These are phyloP conservation scores for Tilletia horrida DNA, from an alignment of 1,284 basidiomycete genomes.

Conservation along the genomic window DNA sequence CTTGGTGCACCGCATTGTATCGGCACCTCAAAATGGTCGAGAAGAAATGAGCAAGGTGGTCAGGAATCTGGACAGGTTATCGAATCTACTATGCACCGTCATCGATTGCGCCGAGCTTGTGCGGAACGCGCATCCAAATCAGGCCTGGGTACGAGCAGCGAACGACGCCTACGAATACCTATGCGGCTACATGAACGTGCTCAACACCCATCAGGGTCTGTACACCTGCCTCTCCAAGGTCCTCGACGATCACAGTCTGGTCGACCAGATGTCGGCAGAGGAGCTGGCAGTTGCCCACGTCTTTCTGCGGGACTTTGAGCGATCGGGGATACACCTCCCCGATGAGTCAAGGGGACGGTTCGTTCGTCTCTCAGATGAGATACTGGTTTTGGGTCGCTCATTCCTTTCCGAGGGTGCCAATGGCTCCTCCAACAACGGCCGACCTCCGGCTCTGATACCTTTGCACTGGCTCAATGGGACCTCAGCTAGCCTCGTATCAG, in stretches of 20 bases:
- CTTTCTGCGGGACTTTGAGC: slow-evolving; percentile 95
- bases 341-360: slow-evolving; percentile 73
- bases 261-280: slow-evolving; percentile 51
- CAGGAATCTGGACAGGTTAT: slow-evolving; percentile 72
- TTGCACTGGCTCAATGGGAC: slow-evolving; percentile 10
- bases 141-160: slow-evolving; percentile 74
- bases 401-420: slow-evolving; percentile 63
- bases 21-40: slow-evolving; percentile 28
- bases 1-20: slow-evolving; percentile 47
- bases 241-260: slow-evolving; percentile 24
- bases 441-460: slow-evolving; percentile 3
- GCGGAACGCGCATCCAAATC: slow-evolving; percentile 86
- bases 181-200: slow-evolving; percentile 94
- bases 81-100: slow-evolving; percentile 89
- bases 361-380: slow-evolving; percentile 84
- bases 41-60: slow-evolving; percentile 44
- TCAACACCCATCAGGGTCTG: slow-evolving; percentile 90
- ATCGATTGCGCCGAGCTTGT: slow-evolving; percentile 94
- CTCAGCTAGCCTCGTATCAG: neutral
- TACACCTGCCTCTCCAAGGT: slow-evolving; percentile 65
- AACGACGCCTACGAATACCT: slow-evolving; percentile 84
- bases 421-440: slow-evolving; percentile 1
- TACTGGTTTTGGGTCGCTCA: slow-evolving; percentile 79
- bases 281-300: slow-evolving; percentile 72
- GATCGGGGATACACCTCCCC: slow-evolving; percentile 88